Evolutionary conservation across 768 basidiomycete species (phyloP), one percentile per base, ranked within the genome.

Genomic region (Tylopilus cervinicoccineus): DNA sequence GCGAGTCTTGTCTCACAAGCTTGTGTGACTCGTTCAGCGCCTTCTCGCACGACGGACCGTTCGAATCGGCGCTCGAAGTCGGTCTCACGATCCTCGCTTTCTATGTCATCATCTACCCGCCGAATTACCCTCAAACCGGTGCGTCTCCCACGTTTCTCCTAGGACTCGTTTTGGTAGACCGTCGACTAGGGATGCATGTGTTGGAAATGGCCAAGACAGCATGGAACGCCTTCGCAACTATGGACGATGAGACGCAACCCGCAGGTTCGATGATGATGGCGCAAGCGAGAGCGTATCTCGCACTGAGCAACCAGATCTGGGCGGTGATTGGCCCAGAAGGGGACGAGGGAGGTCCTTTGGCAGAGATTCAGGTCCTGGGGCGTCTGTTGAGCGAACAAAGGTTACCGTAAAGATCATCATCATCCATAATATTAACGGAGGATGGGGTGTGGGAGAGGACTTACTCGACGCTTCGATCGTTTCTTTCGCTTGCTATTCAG

Each of bases 101-200:
- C 7, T 92, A 91, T 63, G 58, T 76, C 11, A 59, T 86, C 44
- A 71, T 90, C 38, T 92, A 92, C 57, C 87, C 89, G 2, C 69
- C 66, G 2, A 84, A 85, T 58, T 89, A 88, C 63, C 89, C 88
- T n/a, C 86, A 89, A 55, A 87, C 83, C 22, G 89, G 89, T 87
- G 45, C 54, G 76, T 63, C 27, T 12, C 13, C 14, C 10, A 1
- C 9, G 24, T 36, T 23, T 22, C 3, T 14, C 5, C 4, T 20
- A 6, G 7, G 5, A 9, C 2, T 0, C n/a, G 9, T 17, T 27
- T 45, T 34, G n/a, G 24, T 20, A 19, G 22, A 47, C 19, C 16
- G 28, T 52, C 14, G 2, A 29, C 39, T 31, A 92, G 88, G 88
- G 13, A 72, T 88, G 70, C 89, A 92, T 64, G 67, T 81, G 11